Evolutionary conservation across 164 flowering plant species (phyloP), one percentile per base, ranked within the genome.

Genomic region (Nymphaea thermarum): DNA sequence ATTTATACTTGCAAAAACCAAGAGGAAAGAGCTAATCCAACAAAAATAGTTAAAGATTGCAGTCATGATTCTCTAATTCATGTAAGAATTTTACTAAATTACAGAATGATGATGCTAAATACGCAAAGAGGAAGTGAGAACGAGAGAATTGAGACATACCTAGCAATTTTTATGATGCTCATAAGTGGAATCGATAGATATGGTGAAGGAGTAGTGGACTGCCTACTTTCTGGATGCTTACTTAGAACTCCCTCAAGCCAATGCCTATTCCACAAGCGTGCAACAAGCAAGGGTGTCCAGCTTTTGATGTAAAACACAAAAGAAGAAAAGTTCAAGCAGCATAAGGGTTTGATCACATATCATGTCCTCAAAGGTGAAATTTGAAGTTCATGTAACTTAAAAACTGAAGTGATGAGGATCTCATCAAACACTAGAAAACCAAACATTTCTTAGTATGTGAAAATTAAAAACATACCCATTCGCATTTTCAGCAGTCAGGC

Each of bases 201-300:
- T 18, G 94, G 84, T 7, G 98, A 91, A 70, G 91, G 86, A 71
- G 71, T 70, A 63, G 80, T 62, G 43, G 62, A 77, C 8, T 55
- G 47, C 61, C 64, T 84, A 59, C 66, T 70, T 70, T 76, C 81
- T 74, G 80, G 81, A 51, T 65, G 77, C 63, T 73, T 73, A 70
- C 78, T 82, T 17, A 93, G 81, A 68, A 85, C 77, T 43, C 79
- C 93, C 74, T 85, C 94, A 6, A 93, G 87, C 70, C 82, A 77
- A 67, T 77, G 85, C 82, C 88, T 82, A 81, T 84, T 83, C 98
- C 97, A 91, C 42, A 95, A 93, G 44, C 87, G 85, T 73, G 98
- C 96, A 66, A 93, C 96, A 90, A 84, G 83, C 85, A 87, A 82
- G 4, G 97, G 94, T 4, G 87, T 90, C 94, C 93, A 89, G 64